A percentile compares a stretch with the other conserved stretches of the same genome.
phyloP scores from a whole-genome alignment of 257 asterid genomes.

The Verbascum thapsus region DNA sequence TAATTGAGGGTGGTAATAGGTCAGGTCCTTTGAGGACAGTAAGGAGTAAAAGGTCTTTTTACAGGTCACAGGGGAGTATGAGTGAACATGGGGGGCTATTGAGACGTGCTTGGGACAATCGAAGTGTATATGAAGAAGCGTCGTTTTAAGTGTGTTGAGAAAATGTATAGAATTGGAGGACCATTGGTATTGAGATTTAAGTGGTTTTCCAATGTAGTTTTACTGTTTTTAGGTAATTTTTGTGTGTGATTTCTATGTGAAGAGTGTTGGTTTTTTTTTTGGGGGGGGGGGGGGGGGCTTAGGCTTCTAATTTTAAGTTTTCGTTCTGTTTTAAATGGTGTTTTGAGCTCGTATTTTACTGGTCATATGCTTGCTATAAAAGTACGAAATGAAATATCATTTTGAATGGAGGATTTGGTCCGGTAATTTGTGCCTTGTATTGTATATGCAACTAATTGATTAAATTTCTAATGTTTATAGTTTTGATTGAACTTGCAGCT shows the following conservation, averaged over 20 bases:
- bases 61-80: conserved; percentile 73
- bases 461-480: no score
- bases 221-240: conserved; percentile 34
- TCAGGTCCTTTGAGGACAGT: conserved; percentile 81
- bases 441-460: no score
- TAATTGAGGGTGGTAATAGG: conserved; percentile 57
- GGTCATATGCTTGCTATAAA: no score
- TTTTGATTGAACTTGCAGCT: no score
- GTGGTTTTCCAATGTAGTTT: conserved; percentile 47
- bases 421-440: no score
- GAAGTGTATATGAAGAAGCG: conserved; percentile 46
- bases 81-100: conserved; percentile 74
- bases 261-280: neutral
- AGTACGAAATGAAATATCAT: no score
- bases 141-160: conserved; percentile 59
- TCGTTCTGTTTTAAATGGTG: no score
- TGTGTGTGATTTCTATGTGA: conserved; percentile 29
- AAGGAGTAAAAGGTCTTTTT: conserved; percentile 65
- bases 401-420: no score
- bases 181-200: conserved; percentile 41
- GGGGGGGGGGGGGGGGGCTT: conserved; percentile 11
- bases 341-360: no score
- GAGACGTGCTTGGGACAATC: conserved; percentile 60
- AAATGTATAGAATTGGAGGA: conserved; percentile 67
- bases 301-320: conserved; percentile 58